Conservation (phyloP, 164 flowering plant genomes). For the Paratinospora sagittata region DNA sequence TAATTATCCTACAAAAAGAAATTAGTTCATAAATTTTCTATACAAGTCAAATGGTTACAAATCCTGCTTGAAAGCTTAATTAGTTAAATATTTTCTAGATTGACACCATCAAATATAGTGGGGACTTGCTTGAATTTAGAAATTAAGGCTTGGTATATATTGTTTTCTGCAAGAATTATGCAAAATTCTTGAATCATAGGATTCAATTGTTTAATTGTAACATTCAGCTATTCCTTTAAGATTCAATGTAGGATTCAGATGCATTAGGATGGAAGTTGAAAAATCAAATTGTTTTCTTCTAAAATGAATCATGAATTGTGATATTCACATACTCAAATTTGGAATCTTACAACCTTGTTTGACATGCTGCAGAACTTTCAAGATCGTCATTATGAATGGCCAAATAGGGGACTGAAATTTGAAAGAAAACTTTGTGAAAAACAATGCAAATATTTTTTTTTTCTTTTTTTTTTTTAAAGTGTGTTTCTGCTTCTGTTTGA, state of each 20-base stretch:
- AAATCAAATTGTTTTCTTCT: background rate
- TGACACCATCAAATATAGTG: background rate
- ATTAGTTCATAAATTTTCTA: too few relatives aligned
- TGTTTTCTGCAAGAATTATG: background rate
- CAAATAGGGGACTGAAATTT: too few relatives aligned
- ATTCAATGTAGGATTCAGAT: background rate
- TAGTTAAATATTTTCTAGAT: too few relatives aligned
- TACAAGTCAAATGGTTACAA: too few relatives aligned
- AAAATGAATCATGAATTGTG: background rate
- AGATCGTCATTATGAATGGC: background rate
- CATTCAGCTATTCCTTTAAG: background rate
- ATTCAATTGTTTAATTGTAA: background rate
- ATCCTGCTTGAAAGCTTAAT: too few relatives aligned
- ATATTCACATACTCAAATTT: background rate
- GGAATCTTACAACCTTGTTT: background rate
- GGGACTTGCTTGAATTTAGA: background rate
- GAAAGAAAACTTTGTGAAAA: too few relatives aligned
- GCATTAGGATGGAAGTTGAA: background rate
- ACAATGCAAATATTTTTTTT: too few relatives aligned
- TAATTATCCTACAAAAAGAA: background rate
- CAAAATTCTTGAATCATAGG: background rate
- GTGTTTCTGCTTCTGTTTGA: too few relatives aligned
- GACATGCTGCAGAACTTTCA: background rate
- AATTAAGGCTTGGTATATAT: background rate
- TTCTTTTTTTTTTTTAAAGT: too few relatives aligned